A percentile compares a stretch with the other conserved stretches of the same genome.
phyloP scores from a whole-genome alignment of 2,329 filamentous ascomycete genomes.

The Plenodomus biglobosus region DNA sequence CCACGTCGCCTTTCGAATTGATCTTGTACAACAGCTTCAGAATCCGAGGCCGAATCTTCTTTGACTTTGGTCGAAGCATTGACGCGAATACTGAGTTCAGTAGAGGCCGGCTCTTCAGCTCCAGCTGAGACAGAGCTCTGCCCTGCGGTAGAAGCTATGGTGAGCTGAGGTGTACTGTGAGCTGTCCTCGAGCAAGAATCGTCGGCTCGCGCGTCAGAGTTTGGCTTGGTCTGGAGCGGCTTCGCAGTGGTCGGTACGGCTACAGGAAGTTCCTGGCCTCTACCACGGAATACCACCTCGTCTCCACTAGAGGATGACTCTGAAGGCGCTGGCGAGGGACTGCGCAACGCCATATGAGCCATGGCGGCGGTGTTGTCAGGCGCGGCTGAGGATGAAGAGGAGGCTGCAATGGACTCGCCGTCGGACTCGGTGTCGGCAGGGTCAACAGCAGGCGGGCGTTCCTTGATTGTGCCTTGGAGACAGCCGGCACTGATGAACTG shows the following conservation, averaged over 20 bases:
- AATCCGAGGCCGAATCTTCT: slow-evolving; percentile 23
- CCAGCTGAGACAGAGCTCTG: background rate
- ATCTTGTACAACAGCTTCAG: slow-evolving; percentile 23
- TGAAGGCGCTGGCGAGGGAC: slow-evolving; percentile 39
- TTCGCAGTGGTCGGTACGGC: background rate
- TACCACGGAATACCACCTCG: slow-evolving; percentile 57
- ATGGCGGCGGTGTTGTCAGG: slow-evolving; percentile 29
- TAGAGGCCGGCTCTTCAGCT: slow-evolving; percentile 2
- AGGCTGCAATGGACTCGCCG: slow-evolving; percentile 13
- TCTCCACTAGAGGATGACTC: slow-evolving; percentile 51
- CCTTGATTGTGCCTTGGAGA: slow-evolving; percentile 39
- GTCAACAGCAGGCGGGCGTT: slow-evolving; percentile 24
- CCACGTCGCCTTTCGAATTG: slow-evolving; percentile 30
- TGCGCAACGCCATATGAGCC: slow-evolving; percentile 40
- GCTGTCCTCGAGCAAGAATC: background rate
- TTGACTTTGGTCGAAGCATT: slow-evolving; percentile 1
- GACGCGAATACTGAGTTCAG: slow-evolving; percentile 11
- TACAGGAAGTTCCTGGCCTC: slow-evolving; percentile 15
- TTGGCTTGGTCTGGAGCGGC: background rate
- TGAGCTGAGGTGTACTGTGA: slow-evolving; percentile 1
- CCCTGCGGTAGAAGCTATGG: slow-evolving; percentile 5
- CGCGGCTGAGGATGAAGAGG: slow-evolving; percentile 16
- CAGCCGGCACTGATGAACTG: slow-evolving; percentile 63
- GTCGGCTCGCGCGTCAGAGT: background rate
- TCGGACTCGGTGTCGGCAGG: slow-evolving; percentile 12